phyloP scores from a whole-genome alignment of 192 early-diverging fungal species.

The Phycomyces nitens region DNA sequence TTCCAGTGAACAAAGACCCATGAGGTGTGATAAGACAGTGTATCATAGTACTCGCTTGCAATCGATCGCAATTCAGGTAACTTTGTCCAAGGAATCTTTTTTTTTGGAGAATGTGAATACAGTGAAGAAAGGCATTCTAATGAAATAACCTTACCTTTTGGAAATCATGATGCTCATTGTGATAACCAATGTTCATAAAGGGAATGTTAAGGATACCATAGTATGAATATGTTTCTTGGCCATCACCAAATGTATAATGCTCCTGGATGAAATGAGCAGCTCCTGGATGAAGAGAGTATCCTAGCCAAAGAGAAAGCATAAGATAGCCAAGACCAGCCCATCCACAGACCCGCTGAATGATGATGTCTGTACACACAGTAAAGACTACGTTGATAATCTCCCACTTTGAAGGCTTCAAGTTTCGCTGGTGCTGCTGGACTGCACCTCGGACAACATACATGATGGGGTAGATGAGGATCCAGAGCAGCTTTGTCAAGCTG shows the following conservation, averaged over 20 bases:
- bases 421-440: conserved; percentile 45
- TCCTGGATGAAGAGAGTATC: conserved; percentile 86
- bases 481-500: conserved; percentile 65
- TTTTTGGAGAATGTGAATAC: conserved; percentile 19
- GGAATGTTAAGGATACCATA: conserved; percentile 85
- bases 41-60: conserved; percentile 90
- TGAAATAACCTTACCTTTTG: conserved; percentile 49
- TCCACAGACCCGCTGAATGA: conserved; percentile 58
- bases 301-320: conserved; percentile 68
- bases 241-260: conserved; percentile 92
- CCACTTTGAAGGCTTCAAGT: conserved; percentile 69
- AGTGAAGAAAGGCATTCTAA: not conserved
- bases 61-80: conserved; percentile 75
- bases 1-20: conserved; percentile 83
- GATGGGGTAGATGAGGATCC: conserved; percentile 80
- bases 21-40: conserved; percentile 75
- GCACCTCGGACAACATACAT: conserved; percentile 83
- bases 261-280: conserved; percentile 97
- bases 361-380: conserved; percentile 53
- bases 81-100: conserved; percentile 80
- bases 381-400: conserved; percentile 77
- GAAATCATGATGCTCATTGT: conserved; percentile 99
- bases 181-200: conserved; percentile 94
- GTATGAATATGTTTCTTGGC: conserved; percentile 97
- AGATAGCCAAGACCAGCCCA: conserved; percentile 65